Evolutionary conservation across 495 filamentous ascomycete species (phyloP), one percentile per base, ranked within the genome.

Genomic region (Cercophora scortea): DNA sequence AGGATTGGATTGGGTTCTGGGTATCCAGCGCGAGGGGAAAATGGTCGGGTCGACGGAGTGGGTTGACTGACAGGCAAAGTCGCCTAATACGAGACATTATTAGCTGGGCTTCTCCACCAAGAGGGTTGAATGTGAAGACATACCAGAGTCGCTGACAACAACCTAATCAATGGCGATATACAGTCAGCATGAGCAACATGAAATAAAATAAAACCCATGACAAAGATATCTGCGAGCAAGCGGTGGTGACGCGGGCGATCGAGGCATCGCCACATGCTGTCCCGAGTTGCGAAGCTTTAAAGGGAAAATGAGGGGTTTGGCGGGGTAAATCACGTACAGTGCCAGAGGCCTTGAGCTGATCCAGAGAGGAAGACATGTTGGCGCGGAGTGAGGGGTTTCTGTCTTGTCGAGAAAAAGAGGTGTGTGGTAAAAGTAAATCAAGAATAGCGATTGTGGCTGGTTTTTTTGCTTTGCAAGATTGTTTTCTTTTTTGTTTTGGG

Each of bases 71-170:
- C 83, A 84, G 59, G 84, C 84, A 74, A 89, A 90, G 73, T 90
- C 86, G 81, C 85, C 84, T 84, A 68, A 32, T 56, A 55, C 62
- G 45, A 52, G 48, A 55, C 8, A 50, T 54, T 55, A 52, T 55
- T 45, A 48, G 34, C 35, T 25, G 6, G 32, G 7, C 25, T 44
- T 25, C 42, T 34, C 11, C 25, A 34, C 11, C 40, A 12, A 11
- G 12, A 11, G 1, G 13, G 7, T 33, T 11, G 32, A 8, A 32
- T 6, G 33, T n/a, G 4, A 35, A 17, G 51, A 64, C 82, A 85
- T 86, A 84, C 91, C 93, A 70, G 90, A 95, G 77, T 97, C 93
- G 72, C 89, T 91, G 70, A 96, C 90, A 65, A 96, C 92, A 52
- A 88, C 88, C 85, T 92, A 61, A 55, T 49, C 25, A 49, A 51